Evolutionary conservation across 805 yeast species (phyloP), one percentile per base, ranked within the genome.

Genomic region (Cyberlindnera americana): DNA sequence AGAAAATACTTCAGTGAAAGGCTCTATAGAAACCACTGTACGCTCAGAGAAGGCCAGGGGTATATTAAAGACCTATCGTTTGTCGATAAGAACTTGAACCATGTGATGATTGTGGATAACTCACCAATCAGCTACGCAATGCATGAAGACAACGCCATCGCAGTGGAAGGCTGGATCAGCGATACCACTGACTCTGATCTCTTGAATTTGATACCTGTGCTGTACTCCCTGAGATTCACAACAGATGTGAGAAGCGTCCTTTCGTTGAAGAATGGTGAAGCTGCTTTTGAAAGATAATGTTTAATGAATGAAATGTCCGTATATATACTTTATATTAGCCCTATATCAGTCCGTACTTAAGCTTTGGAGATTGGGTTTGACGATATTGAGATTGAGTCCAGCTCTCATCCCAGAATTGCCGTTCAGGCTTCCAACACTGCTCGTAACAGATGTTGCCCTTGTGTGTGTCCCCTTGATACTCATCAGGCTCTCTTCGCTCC

Each of bases 151-250:
- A 93, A 93, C 56, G 99, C 96, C 2, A 82, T 93, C 17, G 80
- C 83, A 66, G 88, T 93, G 6, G 96, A 90, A 63, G 98, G 99
- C 33, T 93, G 99, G 99, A 88, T 93, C 47, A 87, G 85, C 56
- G 99, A 93, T 62, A 95, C 95, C n/a, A 76, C 82, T 26, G 99
- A 93, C 57, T 69, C 81, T 17, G 95, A 88, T 54, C 66, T 93
- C 43, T 66, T 93, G 61, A 81, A 88, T 52, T 64, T 93, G 37
- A 61, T 93, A 30, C 98, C 99, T 2, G 65, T 93, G 55, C 64
- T 88, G 30, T 75, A 80, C 53, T 81, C 91, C 19, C 63, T 93
- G 53, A 71, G 95, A 42, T 75, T 78, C 47, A 79, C 91, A 19
- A 79, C 88, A 8, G 99, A 91, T 61, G 96, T 91, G 17, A 68